Percentiles rank a stretch among this genome's conserved stretches.
phyloP scores from a whole-genome alignment of 805 yeast species.

The Pichia heedii region DNA sequence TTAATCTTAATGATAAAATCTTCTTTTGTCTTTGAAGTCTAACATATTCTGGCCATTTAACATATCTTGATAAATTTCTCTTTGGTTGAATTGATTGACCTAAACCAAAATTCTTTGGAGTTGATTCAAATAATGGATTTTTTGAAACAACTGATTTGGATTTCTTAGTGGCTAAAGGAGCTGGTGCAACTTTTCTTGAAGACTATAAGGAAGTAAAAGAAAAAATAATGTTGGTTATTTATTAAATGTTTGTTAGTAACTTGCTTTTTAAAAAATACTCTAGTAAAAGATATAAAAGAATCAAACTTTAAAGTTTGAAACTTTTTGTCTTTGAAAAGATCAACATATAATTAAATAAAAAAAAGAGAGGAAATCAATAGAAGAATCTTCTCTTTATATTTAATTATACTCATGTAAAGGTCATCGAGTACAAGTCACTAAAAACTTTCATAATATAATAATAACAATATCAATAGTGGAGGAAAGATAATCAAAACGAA shows the following conservation, averaged over 20 bases:
- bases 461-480: neutral
- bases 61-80: slow-evolving; percentile 94
- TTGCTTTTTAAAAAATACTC: slow-evolving; percentile 13
- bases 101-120: slow-evolving; percentile 91
- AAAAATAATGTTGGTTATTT: neutral
- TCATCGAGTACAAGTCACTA: neutral
- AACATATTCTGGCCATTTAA: slow-evolving; percentile 98
- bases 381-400: neutral
- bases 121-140: slow-evolving; percentile 84
- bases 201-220: slow-evolving; percentile 23
- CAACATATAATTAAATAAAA: neutral
- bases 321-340: neutral
- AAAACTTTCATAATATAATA: neutral
- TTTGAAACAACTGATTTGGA: slow-evolving; percentile 39
- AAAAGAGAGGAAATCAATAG: neutral
- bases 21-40: slow-evolving; percentile 99
- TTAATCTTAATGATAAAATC: slow-evolving; percentile 88
- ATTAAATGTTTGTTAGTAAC: slow-evolving; percentile 15
- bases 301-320: neutral
- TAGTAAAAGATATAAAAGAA: neutral
- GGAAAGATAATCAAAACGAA: neutral
- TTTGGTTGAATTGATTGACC: slow-evolving; percentile 95
- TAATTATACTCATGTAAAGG: neutral
- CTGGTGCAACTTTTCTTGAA: slow-evolving; percentile 88
- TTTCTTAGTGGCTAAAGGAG: slow-evolving; percentile 85